phyloP scores from a whole-genome alignment of 192 early-diverging fungal species.

The Backusella sp. region DNA sequence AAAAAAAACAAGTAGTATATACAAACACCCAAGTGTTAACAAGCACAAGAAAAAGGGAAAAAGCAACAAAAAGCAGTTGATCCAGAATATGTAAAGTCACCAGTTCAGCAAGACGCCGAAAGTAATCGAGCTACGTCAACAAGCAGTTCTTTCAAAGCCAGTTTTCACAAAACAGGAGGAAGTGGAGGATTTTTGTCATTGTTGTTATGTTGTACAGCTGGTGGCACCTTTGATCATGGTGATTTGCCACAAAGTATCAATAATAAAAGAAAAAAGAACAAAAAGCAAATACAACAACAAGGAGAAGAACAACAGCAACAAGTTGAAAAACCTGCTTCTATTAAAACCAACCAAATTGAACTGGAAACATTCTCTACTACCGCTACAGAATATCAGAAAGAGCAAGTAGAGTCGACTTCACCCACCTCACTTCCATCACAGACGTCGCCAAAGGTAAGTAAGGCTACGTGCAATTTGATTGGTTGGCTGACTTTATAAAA shows the following conservation, averaged over 20 bases:
- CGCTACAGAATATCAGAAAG: not conserved
- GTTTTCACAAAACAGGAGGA: not conserved
- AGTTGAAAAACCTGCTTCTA: not conserved
- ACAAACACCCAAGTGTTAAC: not conserved
- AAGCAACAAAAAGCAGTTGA: not conserved
- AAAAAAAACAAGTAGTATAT: not conserved
- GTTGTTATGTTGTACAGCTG: conserved; percentile 15
- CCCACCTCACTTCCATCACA: not conserved
- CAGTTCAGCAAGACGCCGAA: not conserved
- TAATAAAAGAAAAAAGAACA: not conserved
- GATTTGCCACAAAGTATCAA: not conserved
- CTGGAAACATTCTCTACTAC: not conserved
- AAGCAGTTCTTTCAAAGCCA: not conserved
- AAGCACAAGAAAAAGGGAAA: too few species aligned
- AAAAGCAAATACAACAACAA: not conserved
- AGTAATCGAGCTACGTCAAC: not conserved
- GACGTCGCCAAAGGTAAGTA: conserved; percentile 3
- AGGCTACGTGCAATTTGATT: not conserved
- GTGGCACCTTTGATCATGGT: not conserved
- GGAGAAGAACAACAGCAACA: not conserved
- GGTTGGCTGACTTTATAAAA: not conserved
- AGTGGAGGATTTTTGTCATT: conserved; percentile 16
- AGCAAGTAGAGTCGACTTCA: not conserved
- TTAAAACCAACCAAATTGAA: not conserved
- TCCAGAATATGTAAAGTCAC: conserved; percentile 7